Conservation (phyloP, 306 rosid species). For the Acacia melanoxylon region DNA sequence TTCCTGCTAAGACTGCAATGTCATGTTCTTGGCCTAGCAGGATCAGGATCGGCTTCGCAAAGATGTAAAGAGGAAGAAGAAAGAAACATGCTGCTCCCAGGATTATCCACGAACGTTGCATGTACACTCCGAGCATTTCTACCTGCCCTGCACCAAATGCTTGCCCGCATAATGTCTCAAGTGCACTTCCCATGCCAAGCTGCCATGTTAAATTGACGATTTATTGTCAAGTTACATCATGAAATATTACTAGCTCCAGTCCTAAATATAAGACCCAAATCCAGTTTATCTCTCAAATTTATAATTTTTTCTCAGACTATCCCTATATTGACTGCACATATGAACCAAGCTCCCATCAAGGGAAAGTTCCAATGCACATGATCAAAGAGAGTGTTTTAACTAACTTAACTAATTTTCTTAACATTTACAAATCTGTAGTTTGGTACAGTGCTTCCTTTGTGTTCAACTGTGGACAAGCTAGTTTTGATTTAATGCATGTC, state of each 20-base stretch:
- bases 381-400: no score
- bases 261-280: no score
- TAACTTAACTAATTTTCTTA: no score
- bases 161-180: slow-evolving; percentile 95
- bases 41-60: slow-evolving; percentile 56
- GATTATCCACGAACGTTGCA: slow-evolving; percentile 93
- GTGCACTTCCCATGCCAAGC: slow-evolving; percentile 98
- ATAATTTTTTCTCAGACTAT: no score
- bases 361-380: no score
- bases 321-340: no score
- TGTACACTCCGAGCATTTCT: slow-evolving; percentile 86
- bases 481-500: background rate
- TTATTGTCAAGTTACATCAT: background rate
- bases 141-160: slow-evolving; percentile 97
- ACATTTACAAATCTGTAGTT: no score
- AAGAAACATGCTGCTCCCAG: slow-evolving; percentile 51
- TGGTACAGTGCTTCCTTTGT: background rate
- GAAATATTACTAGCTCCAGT: background rate
- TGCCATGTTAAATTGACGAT: slow-evolving; percentile 34
- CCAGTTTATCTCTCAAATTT: no score
- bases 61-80: slow-evolving; percentile 72
- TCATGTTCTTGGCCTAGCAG: slow-evolving; percentile 77
- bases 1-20: slow-evolving; percentile 79
- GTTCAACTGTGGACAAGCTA: background rate
- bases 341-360: no score